phyloP scores from a whole-genome alignment of 1,139 yeast genomes.

The Kluyveromyces sp. region DNA sequence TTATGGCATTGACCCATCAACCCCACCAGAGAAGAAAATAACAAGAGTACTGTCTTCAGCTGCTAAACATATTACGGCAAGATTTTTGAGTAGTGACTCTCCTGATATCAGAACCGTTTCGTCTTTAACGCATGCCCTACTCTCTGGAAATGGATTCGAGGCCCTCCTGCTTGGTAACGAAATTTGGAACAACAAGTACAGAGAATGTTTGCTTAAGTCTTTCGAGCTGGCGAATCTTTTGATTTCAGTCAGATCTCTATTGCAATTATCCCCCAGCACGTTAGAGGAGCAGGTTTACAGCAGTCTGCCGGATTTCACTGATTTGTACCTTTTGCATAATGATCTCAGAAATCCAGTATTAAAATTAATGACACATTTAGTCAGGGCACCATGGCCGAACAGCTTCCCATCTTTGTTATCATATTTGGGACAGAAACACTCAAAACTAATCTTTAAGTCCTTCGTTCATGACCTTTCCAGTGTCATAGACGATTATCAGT shows the following conservation, averaged over 20 bases:
- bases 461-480: conserved; percentile 56
- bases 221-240: conserved; percentile 39
- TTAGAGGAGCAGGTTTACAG: conserved; percentile 57
- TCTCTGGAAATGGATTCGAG: conserved; percentile 36
- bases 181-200: conserved; percentile 17
- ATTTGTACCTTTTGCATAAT: conserved; percentile 48
- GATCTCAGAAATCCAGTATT: conserved; percentile 47
- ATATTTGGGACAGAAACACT: conserved; percentile 60
- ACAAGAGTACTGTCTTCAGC: conserved; percentile 47
- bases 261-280: conserved; percentile 48
- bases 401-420: conserved; percentile 74
- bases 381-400: conserved; percentile 53
- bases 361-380: conserved; percentile 53
- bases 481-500: conserved; percentile 47
- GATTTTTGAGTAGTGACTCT: conserved; percentile 50
- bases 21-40: conserved; percentile 37
- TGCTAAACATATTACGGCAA: conserved; percentile 43
- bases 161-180: conserved; percentile 10
- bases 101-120: conserved; percentile 50
- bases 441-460: conserved; percentile 53
- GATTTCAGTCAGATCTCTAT: conserved; percentile 49
- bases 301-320: conserved; percentile 50
- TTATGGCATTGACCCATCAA: conserved; percentile 49
- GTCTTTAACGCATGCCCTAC: conserved; percentile 36
- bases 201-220: conserved; percentile 32